Base-by-base conservation (phyloP, 495 filamentous ascomycete genomes). In the Aspergillus nidulans region DNA sequence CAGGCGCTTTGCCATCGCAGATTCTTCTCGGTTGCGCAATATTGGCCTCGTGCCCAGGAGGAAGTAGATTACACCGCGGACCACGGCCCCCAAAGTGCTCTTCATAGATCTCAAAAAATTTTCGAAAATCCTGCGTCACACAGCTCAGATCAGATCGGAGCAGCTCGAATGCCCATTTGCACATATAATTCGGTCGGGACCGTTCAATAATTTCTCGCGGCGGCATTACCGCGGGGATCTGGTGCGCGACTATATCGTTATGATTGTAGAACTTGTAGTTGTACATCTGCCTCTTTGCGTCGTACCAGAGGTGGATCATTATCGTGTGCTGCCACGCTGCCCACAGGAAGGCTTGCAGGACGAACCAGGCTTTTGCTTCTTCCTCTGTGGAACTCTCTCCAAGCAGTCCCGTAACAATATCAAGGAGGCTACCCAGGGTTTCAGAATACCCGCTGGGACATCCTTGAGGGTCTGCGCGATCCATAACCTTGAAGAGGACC, bases 51-150 rank as follows among this genome's bases (percentile, higher is more conserved):
- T 21, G 32, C 3, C 49, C 13, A 41, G 49, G 1, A 34, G 26
- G 2, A 39, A 15, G 7, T 16, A 52, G 49, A 26, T 52, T 52
- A 25, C 49, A 52, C 10, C 49, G 49, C 6, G 49, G 36, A 3
- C 3, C 13, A 26, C 34, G 34, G 34, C 19, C 49, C 16, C 49
- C 49, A 40, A 52, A 52, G 6, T 52, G 34, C 1, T 5, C 16
- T 9, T 52, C 16, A 18, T 41, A 52, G 19, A 41, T 26, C 19
- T 52, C 49, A 19, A 52, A 52, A 16, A 52, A 4, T 18, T 1
- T 41, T 20, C 49, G 25, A 23, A 52, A 52, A 52, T 52, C 49
- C 49, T 52, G 49, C 34, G 49, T 52, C 20, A 52, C 49, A 18
- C 13, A 52, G 49, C 49, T 41, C 0, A 52, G 49, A 41, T 52